Conservation (phyloP, 345 rosid genomes). For the Mallotus nudiflorus region DNA sequence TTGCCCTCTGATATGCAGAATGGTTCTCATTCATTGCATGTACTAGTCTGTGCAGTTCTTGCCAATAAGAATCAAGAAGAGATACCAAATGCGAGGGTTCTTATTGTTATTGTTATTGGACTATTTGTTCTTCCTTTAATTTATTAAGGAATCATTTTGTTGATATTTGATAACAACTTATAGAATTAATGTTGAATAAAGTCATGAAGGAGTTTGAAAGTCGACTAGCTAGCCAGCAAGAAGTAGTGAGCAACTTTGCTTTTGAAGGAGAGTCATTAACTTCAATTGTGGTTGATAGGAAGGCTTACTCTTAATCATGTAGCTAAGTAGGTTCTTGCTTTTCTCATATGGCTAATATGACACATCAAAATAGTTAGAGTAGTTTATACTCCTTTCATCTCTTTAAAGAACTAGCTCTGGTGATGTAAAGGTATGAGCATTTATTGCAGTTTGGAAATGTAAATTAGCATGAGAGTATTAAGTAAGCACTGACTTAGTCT, state of each 20-base stretch:
- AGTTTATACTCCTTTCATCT: conserved; percentile 22
- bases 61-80: conserved; percentile 33
- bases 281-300: not conserved
- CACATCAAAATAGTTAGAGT: conserved; percentile 48
- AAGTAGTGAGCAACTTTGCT: conserved; percentile 25
- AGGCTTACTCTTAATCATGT: not conserved
- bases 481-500: too few relatives aligned
- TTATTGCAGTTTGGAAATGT: not conserved
- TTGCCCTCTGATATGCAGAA: conserved; percentile 14
- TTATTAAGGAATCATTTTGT: not conserved
- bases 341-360: conserved; percentile 8
- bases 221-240: conserved; percentile 23
- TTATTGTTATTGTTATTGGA: not conserved
- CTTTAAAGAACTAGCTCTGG: conserved; percentile 33
- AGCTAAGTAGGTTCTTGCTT: conserved; percentile 2
- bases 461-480: not conserved
- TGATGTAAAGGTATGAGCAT: conserved; percentile 38
- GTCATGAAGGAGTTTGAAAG: conserved; percentile 32
- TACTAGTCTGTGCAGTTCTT: conserved; percentile 27
- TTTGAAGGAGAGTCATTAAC: not conserved
- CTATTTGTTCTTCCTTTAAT: not conserved
- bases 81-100: conserved; percentile 30
- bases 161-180: conserved; percentile 19
- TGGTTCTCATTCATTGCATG: conserved; percentile 21
- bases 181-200: conserved; percentile 33